phyloP scores from a whole-genome alignment of 2,329 filamentous ascomycete species.

The Sodiomyces alkalinus region DNA sequence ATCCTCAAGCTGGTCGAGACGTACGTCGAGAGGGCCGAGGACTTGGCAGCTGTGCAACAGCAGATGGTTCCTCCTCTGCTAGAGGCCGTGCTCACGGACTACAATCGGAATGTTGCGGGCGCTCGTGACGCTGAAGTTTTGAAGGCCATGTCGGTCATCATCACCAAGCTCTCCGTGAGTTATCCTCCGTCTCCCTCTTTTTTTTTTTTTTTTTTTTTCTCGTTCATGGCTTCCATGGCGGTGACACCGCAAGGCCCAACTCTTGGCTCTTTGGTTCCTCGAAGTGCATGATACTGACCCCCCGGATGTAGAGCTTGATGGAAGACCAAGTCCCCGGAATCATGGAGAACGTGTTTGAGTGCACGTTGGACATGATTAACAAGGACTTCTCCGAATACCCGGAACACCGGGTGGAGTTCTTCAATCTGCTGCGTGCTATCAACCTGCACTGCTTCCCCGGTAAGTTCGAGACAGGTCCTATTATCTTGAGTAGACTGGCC shows the following conservation, averaged over 20 bases:
- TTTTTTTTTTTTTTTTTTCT: slow-evolving; percentile 8
- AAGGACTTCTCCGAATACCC: slow-evolving; percentile 99
- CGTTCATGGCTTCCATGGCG: neutral
- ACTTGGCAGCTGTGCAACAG: slow-evolving; percentile 78
- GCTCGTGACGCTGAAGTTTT: slow-evolving; percentile 92
- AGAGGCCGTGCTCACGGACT: slow-evolving; percentile 87
- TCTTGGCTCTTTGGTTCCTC: slow-evolving; percentile 2
- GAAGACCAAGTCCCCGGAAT: slow-evolving; percentile 95
- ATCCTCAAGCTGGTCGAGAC: slow-evolving; percentile 97
- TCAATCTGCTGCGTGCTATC: slow-evolving; percentile 89
- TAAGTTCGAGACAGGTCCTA: no score
- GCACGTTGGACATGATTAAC: slow-evolving; percentile 99
- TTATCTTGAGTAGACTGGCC: no score
- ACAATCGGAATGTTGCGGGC: slow-evolving; percentile 91
- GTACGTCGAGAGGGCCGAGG: slow-evolving; percentile 95
- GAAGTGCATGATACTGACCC: slow-evolving; percentile 14
- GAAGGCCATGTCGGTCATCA: slow-evolving; percentile 95
- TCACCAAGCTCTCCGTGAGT: slow-evolving; percentile 89
- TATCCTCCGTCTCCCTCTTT: neutral
- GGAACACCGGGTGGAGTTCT: slow-evolving; percentile 98
- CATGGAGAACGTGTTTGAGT: slow-evolving; percentile 98
- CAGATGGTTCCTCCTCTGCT: slow-evolving; percentile 94
- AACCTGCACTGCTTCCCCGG: slow-evolving; percentile 93
- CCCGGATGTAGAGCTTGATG: slow-evolving; percentile 65
- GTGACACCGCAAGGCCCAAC: no score